Evolutionary conservation across 2,329 filamentous ascomycete genomes (phyloP).

Genomic region (Acrodontium crateriforme): DNA sequence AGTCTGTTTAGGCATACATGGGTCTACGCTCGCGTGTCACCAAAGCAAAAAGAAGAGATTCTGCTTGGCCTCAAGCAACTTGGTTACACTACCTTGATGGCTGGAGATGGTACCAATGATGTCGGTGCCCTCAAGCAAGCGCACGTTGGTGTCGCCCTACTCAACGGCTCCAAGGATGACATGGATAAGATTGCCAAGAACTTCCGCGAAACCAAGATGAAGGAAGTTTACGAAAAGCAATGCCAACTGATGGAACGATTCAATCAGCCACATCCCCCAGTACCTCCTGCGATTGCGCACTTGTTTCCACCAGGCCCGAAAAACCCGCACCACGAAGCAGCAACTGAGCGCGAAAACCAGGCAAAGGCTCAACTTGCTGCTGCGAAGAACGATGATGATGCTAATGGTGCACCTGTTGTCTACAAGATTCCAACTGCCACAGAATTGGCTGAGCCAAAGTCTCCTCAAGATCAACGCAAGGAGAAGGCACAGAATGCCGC

Average conservation of each 20-base stretch:
- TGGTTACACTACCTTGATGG: slow-evolving; percentile 98
- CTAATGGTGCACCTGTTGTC: slow-evolving; percentile 14
- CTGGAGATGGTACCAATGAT: slow-evolving; percentile 95
- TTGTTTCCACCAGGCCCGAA: slow-evolving; percentile 79
- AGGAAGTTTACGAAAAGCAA: slow-evolving; percentile 97
- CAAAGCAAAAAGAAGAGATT: slow-evolving; percentile 98
- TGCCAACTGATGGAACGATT: slow-evolving; percentile 82
- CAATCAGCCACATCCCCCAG: slow-evolving; percentile 84
- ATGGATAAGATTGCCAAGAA: slow-evolving; percentile 86
- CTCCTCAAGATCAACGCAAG: slow-evolving; percentile 39
- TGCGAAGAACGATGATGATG: slow-evolving; percentile 29
- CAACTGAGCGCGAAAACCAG: slow-evolving; percentile 71
- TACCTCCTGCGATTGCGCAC: slow-evolving; percentile 84
- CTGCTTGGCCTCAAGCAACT: slow-evolving; percentile 90
- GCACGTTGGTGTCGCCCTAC: slow-evolving; percentile 86
- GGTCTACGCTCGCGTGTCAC: slow-evolving; percentile 96
- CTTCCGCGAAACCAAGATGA: slow-evolving; percentile 90
- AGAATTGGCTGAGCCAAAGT: too few relatives aligned
- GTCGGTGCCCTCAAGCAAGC: slow-evolving; percentile 96
- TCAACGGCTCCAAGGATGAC: slow-evolving; percentile 89
- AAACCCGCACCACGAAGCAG: slow-evolving; percentile 91
- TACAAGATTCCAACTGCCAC: slow-evolving; percentile 11
- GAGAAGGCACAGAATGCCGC: slow-evolving; percentile 55
- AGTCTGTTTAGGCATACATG: slow-evolving; percentile 77
- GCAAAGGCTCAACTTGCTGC: slow-evolving; percentile 51